phyloP scores from a whole-genome alignment of 176 grass and related monocot species.

The Oryza meridionalis region DNA sequence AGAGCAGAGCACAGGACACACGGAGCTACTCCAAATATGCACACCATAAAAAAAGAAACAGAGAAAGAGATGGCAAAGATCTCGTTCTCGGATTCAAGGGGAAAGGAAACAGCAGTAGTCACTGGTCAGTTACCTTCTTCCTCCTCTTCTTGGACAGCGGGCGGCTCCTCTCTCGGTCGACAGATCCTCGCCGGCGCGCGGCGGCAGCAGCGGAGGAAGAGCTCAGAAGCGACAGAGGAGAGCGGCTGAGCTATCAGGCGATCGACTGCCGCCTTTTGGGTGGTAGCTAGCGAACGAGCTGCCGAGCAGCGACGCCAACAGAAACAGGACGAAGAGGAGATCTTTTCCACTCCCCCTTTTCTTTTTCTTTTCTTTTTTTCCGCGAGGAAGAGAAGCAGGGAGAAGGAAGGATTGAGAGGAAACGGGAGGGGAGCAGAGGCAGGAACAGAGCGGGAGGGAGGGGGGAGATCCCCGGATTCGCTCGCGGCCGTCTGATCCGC shows the following conservation, averaged over 20 bases:
- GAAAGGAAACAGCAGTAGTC: background rate
- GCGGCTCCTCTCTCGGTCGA: background rate
- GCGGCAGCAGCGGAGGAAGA: constrained; percentile 24
- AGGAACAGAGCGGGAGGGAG: constrained; percentile 10
- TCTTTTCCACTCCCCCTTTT: constrained; percentile 8
- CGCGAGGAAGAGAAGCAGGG: background rate
- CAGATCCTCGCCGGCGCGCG: background rate
- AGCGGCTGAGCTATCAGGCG: background rate
- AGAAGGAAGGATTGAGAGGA: background rate
- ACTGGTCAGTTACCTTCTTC: constrained; percentile 28
- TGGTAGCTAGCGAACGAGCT: constrained; percentile 24
- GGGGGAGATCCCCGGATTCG: constrained; percentile 42
- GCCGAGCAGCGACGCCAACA: constrained; percentile 24
- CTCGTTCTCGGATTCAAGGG: background rate
- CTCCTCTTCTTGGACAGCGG: background rate
- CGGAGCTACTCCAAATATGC: background rate
- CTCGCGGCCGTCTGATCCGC: constrained; percentile 56
- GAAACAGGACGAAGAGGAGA: constrained; percentile 36
- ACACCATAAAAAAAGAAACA: background rate
- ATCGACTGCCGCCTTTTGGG: constrained; percentile 15
- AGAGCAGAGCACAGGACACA: background rate
- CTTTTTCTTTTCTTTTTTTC: background rate
- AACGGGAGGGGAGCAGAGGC: background rate
- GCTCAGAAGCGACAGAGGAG: constrained; percentile 24
- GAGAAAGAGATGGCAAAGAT: background rate